Conservation (phyloP, 768 basidiomycete species). For the Auriscalpium microsporum region DNA sequence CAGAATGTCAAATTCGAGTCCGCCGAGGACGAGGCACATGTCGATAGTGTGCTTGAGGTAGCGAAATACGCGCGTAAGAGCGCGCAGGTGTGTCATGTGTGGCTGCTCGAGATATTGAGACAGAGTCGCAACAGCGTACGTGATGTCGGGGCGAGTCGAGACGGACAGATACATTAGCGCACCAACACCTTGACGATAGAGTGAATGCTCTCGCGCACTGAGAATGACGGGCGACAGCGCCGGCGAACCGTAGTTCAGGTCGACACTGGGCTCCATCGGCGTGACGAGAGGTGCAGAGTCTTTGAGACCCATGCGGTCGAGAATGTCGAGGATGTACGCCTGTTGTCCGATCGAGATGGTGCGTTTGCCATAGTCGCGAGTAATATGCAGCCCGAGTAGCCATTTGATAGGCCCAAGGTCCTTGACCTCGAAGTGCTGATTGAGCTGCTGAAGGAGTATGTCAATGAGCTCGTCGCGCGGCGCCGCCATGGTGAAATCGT, state of each 20-base stretch:
- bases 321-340: conserved; percentile 14
- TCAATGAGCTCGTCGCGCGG: neutral
- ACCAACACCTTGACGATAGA: conserved; percentile 23
- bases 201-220: conserved; percentile 17
- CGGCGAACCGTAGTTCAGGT: neutral
- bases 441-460: neutral
- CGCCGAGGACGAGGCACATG: neutral
- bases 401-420: neutral
- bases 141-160: conserved; percentile 28
- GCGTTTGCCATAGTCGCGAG: conserved; percentile 12
- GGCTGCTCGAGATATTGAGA: neutral
- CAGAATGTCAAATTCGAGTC: neutral
- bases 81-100: neutral
- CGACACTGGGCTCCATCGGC: conserved; percentile 3
- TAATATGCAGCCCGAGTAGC: conserved; percentile 16
- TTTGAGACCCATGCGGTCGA: conserved; percentile 11
- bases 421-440: neutral
- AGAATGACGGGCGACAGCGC: conserved; percentile 7
- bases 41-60: neutral
- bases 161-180: conserved; percentile 26
- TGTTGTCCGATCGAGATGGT: conserved; percentile 12
- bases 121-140: conserved; percentile 17
- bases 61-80: neutral
- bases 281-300: conserved; percentile 3
- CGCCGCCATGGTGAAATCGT: neutral